phyloP scores from a whole-genome alignment of 495 filamentous ascomycete species.

The Penicillium steckii region DNA sequence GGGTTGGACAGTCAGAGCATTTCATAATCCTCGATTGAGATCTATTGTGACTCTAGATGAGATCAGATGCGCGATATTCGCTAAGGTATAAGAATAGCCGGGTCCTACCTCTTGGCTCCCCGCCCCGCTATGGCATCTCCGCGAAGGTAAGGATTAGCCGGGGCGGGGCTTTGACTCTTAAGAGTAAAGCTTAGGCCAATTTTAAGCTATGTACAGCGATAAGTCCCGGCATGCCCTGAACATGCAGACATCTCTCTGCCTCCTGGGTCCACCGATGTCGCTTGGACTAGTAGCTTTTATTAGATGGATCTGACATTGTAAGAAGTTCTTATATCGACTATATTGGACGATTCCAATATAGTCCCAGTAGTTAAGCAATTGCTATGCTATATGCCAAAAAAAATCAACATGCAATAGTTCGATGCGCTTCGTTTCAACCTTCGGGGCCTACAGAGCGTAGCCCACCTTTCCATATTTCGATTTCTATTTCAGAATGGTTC shows the following conservation, averaged over 20 bases:
- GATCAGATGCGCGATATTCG: constrained; percentile 14
- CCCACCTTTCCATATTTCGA: constrained; percentile 54
- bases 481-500: constrained; percentile 36
- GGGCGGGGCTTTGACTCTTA: background rate
- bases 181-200: no score
- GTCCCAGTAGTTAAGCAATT: background rate
- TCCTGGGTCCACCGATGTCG: no score
- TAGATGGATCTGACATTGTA: no score
- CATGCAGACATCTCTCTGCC: no score
- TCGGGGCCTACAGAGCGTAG: constrained; percentile 22
- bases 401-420: background rate
- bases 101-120: background rate
- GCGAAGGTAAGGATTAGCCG: constrained; percentile 29
- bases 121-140: constrained; percentile 6
- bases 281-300: no score
- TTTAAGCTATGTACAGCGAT: no score
- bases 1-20: no score
- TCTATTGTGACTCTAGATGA: background rate
- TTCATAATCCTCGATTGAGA: no score
- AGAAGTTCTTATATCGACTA: no score
- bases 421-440: constrained; percentile 6
- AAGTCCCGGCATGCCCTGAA: no score
- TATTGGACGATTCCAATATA: no score
- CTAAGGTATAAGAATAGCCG: constrained; percentile 29
- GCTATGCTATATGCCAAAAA: constrained; percentile 1